Base-by-base conservation (phyloP, 768 basidiomycete species). In the Crassisporium funariophilum region DNA sequence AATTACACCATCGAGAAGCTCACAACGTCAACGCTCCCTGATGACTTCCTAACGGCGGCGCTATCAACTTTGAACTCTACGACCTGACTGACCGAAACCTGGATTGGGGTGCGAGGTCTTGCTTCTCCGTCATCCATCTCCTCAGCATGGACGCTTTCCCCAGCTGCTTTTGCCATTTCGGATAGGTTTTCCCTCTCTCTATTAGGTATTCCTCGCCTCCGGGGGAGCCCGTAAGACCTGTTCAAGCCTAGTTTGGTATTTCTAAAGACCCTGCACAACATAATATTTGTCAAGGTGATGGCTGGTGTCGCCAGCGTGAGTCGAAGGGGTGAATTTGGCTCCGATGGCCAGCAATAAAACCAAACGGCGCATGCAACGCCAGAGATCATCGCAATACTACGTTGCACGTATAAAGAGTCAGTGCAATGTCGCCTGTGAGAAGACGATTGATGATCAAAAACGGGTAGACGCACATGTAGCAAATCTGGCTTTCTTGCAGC, bases 381-480 rank as follows among this genome's bases (percentile, higher is more conserved):
- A 31, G n/a, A 11, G 10, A 31, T n/a, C 29, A 31, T 31, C 3
- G 5, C 5, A 5, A 31, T 31, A 11, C 29, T 31, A 31, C 11
- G 29, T 31, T 31, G n/a, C n/a, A n/a, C n/a, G n/a, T n/a, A n/a
- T n/a, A 31, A 31, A 5, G 10, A 31, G 29, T 31, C 29, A 31
- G n/a, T 3, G 19, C 13, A 17, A 5, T 15, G 36, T 19, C 20
- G n/a, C 16, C n/a, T 5, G 10, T 38, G 7, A 33, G 12, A 16
- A 33, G 12, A 12, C 16, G 31, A 5, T 17, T 5, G 4, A 12
- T n/a, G 1, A 16, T 11, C n/a, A 3, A 4, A 16, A 11, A 21
- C 12, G 31, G 29, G 34, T 5, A 34, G 13, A 55, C 53, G 33
- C 21, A 52, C 50, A 49, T 16, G 29, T 33, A 49, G 35, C 51